These are phyloP conservation scores for Aspergillus sp. DNA, from an alignment of 2,329 filamentous ascomycete genomes.

Conservation along the genomic window DNA sequence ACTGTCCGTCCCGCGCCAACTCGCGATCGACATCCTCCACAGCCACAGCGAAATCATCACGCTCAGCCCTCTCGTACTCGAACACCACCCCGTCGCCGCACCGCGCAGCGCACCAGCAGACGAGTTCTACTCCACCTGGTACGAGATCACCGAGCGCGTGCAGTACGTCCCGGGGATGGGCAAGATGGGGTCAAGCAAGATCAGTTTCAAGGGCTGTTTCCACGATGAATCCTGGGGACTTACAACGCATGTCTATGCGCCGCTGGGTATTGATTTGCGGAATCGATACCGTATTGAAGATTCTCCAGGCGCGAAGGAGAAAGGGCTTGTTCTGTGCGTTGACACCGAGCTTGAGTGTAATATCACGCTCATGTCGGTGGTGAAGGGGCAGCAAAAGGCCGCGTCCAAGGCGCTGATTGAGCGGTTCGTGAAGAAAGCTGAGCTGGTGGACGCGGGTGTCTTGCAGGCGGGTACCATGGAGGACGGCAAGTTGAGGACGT, in stretches of 20 bases:
- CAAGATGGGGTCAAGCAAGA: slow-evolving; percentile 61
- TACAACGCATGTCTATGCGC: slow-evolving; percentile 81
- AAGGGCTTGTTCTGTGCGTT: slow-evolving; percentile 78
- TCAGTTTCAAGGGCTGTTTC: slow-evolving; percentile 79
- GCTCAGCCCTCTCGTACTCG: slow-evolving; percentile 78
- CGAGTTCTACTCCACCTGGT: slow-evolving; percentile 74
- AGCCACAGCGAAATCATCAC: slow-evolving; percentile 82
- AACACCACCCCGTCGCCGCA: slow-evolving; percentile 66
- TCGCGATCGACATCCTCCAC: slow-evolving; percentile 74
- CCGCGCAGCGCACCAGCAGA: slow-evolving; percentile 67
- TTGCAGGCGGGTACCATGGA: not conserved
- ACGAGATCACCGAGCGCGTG: slow-evolving; percentile 74
- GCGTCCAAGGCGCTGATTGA: slow-evolving; percentile 71
- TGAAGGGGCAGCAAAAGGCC: slow-evolving; percentile 79
- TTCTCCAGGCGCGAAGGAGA: slow-evolving; percentile 65
- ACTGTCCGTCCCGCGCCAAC: slow-evolving; percentile 62
- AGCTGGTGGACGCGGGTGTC: slow-evolving; percentile 33
- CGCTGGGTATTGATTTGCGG: slow-evolving; percentile 75
- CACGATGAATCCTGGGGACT: slow-evolving; percentile 71
- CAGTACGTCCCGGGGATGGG: slow-evolving; percentile 65
- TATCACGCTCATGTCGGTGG: slow-evolving; percentile 70
- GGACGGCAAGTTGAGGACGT: slow-evolving; percentile 7
- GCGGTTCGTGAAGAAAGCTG: slow-evolving; percentile 56
- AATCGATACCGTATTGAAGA: slow-evolving; percentile 77
- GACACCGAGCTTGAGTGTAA: slow-evolving; percentile 83